Base-by-base conservation (phyloP, 1,139 yeast species). In the Hyphopichia buzzinii region DNA sequence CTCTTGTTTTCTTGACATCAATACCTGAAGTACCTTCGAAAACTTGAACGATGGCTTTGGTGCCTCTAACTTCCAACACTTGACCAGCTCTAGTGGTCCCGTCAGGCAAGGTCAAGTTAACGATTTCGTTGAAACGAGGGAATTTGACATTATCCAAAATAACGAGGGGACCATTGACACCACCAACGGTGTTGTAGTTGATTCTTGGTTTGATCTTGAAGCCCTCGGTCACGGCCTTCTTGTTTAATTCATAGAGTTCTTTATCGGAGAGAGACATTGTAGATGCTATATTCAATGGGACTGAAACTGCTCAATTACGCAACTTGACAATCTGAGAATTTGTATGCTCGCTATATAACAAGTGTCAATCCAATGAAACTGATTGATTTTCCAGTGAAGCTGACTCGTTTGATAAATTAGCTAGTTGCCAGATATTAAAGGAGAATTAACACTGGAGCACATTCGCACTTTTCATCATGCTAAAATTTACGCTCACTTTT, bases 1-100 rank as follows among this genome's bases (percentile, higher is more conserved):
- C 96, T 42, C 89, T 77, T 36, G 99, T 92, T 71, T 90, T 92
- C 69, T 92, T 89, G 45, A 94, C 97, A 72, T 94, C 98, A 53
- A 90, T 85, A 54, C 97, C 97, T 5, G 96, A 81, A 34, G 98
- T 90, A 58, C 98, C 98, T 72, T 92, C 97, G 58, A 92, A 92
- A 39, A 92, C 98, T 76, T 92, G 99, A 37, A 92, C 99, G 65
- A 92, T 82, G 36, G 99, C 99, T 58, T 94, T 84, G 55, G 86
- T 81, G 42, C 98, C 98, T 67, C 95, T 84, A 41, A 94, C 97
- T 71, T 92, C 99, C 57, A 92, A 79, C 29, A 92, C 98, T 70
- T 92, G 98, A 54, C 99, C 99, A 43, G 95, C 96, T 67, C 98
- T 84, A 35, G 72, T 68, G 24, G 92, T 67, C 8, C 99, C 98